phyloP scores from a whole-genome alignment of 2,329 filamentous ascomycete genomes.

The Elsinoe ampelina region DNA sequence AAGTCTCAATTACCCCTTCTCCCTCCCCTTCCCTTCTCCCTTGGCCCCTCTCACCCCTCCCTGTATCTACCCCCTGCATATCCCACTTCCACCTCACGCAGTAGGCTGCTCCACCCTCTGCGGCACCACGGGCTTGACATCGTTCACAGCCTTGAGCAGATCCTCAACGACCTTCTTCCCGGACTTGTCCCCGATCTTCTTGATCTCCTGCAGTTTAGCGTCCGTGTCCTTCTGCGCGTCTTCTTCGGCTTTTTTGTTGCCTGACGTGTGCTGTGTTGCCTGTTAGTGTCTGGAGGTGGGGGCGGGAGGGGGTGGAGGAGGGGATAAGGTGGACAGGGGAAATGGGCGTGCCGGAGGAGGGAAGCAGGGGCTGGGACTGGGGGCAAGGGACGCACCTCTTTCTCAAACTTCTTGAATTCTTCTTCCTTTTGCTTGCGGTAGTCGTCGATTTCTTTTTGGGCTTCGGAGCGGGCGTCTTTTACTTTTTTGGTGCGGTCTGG shows the following conservation, averaged over 20 bases:
- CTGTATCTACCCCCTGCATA: neutral
- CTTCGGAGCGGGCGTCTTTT: slow-evolving; percentile 90
- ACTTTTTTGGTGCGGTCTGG: slow-evolving; percentile 90
- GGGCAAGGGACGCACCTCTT: slow-evolving; percentile 46
- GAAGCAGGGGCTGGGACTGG: slow-evolving; percentile 16
- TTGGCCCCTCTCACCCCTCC: neutral
- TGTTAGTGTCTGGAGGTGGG: neutral
- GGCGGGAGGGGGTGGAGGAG: no score
- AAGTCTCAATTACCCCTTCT: neutral
- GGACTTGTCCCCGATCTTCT: slow-evolving; percentile 67
- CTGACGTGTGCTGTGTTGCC: slow-evolving; percentile 71
- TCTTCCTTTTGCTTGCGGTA: slow-evolving; percentile 85
- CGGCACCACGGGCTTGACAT: slow-evolving; percentile 65
- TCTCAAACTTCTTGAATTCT: slow-evolving; percentile 91
- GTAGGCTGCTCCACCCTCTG: slow-evolving; percentile 29
- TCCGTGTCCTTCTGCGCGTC: slow-evolving; percentile 75
- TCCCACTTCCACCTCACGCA: slow-evolving; percentile 19
- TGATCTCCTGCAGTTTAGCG: slow-evolving; percentile 71
- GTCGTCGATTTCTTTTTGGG: slow-evolving; percentile 93
- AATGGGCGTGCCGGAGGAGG: no score
- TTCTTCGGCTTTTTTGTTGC: slow-evolving; percentile 65
- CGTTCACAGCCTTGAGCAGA: slow-evolving; percentile 73
- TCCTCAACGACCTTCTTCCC: slow-evolving; percentile 74
- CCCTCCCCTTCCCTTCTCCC: neutral
- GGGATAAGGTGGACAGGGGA: no score